Evolutionary conservation across 345 rosid genomes (phyloP).

Genomic region (Cardamine occulta): DNA sequence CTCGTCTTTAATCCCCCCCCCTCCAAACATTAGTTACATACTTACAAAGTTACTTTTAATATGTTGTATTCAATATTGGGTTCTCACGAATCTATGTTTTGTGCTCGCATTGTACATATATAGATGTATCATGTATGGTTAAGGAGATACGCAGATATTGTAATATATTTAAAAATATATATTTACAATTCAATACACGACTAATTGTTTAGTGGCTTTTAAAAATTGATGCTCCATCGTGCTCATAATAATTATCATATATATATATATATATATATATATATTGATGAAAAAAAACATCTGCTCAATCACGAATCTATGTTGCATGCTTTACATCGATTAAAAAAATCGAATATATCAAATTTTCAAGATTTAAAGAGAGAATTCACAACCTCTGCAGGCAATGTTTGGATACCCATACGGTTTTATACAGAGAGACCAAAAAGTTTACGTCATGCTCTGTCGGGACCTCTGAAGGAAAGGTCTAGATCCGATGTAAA

Average conservation of each 20-base stretch:
- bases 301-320: no score
- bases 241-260: not conserved
- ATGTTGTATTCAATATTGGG: constrained; percentile 29
- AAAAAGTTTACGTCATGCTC: constrained; percentile 2
- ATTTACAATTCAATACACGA: constrained; percentile 21
- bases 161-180: not conserved
- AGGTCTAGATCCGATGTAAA: constrained; percentile 4
- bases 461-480: not conserved
- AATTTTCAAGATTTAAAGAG: not conserved
- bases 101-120: constrained; percentile 23
- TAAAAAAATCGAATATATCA: not conserved
- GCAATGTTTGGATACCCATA: not conserved
- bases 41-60: constrained; percentile 11
- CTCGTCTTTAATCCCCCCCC: not conserved
- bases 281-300: no score
- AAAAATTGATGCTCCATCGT: constrained; percentile 14
- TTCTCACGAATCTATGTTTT: constrained; percentile 37
- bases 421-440: not conserved
- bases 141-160: not conserved
- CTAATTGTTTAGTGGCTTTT: not conserved
- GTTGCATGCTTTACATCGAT: no score
- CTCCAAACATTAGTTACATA: not conserved
- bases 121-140: constrained; percentile 32
- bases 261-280: no score
- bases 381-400: not conserved